Evolutionary conservation across 2,329 filamentous ascomycete species (phyloP).

Genomic region (Cordyceps cateniannulata): DNA sequence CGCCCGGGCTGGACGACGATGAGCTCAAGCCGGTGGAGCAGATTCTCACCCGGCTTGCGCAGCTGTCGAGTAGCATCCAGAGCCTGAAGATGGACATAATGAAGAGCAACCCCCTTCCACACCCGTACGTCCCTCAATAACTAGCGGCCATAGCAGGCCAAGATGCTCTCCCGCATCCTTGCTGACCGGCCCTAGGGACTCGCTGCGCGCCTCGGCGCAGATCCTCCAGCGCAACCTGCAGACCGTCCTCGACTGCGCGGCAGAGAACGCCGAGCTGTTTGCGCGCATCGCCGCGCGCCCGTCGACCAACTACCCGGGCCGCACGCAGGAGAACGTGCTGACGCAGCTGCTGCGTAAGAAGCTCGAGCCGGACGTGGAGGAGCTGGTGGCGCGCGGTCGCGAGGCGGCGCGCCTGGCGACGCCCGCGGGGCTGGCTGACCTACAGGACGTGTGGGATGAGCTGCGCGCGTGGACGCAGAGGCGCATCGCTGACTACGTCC

Average conservation of each 20-base stretch:
- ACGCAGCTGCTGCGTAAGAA: conserved; percentile 74
- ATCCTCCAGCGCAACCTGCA: conserved; percentile 67
- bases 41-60: conserved; percentile 59
- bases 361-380: conserved; percentile 69
- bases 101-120: conserved; percentile 59
- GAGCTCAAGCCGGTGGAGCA: conserved; percentile 65
- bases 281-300: conserved; percentile 67
- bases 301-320: conserved; percentile 66
- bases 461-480: conserved; percentile 34
- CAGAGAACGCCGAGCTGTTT: conserved; percentile 61
- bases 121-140: conserved; percentile 43
- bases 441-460: conserved; percentile 53
- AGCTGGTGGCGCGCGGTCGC: conserved; percentile 61
- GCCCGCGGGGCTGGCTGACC: conserved; percentile 36
- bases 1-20: conserved; percentile 47
- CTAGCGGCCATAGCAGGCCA: background rate
- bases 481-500: conserved; percentile 35
- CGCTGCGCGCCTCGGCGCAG: conserved; percentile 63
- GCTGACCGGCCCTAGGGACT: conserved; percentile 43
- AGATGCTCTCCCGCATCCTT: background rate
- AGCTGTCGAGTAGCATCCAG: conserved; percentile 61
- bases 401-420: conserved; percentile 35
- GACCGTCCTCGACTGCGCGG: conserved; percentile 58
- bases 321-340: conserved; percentile 59
- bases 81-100: conserved; percentile 57